Base-by-base conservation (phyloP, 1,139 yeast species). In the Hansenula lynferdii region DNA sequence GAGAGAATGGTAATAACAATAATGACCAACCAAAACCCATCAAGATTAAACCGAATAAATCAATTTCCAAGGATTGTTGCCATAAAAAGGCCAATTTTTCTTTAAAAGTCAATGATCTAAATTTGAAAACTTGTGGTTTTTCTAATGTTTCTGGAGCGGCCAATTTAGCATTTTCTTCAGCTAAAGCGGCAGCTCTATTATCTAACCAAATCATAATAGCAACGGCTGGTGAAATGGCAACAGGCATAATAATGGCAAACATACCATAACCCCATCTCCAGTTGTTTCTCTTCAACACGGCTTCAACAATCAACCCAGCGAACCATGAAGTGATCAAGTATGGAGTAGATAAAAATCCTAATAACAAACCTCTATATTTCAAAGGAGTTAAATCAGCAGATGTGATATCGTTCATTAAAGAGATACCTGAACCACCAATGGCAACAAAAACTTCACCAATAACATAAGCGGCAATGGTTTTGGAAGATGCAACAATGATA, bases 191-290 rank as follows among this genome's bases (percentile, higher is more conserved):
- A 12, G 67, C 63, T 25, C 48, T 46, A 30, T 47, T 49, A 33
- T 65, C 67, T 32, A 56, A 43, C 38, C 47, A 55, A n/a, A 49
- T 41, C 57, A 65, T 50, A 19, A 60, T 42, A 7, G 40, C 21
- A 25, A 62, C 49, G 8, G 62, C 60, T 16, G 69, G 69, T 9
- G 46, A 31, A 17, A 59, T 38, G 11, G 56, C 51, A 3, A 49
- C 64, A 6, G 69, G 68, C 38, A 61, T 55, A 24, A 64, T 57
- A 29, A 65, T 61, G 23, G 62, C 57, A 46, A 62, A 64, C 67
- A 63, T 62, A 38, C 69, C 69, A 42, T 60, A 64, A 33, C 68
- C 69, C 69, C 69, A 64, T 53, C 68, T 57, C 69, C 69, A 64
- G 41, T 60, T 61, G 21, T 38, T 29, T n/a, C 42, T 43, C n/a